Conservation (phyloP, 495 filamentous ascomycete genomes). For the Aspergillus nanangensis region DNA sequence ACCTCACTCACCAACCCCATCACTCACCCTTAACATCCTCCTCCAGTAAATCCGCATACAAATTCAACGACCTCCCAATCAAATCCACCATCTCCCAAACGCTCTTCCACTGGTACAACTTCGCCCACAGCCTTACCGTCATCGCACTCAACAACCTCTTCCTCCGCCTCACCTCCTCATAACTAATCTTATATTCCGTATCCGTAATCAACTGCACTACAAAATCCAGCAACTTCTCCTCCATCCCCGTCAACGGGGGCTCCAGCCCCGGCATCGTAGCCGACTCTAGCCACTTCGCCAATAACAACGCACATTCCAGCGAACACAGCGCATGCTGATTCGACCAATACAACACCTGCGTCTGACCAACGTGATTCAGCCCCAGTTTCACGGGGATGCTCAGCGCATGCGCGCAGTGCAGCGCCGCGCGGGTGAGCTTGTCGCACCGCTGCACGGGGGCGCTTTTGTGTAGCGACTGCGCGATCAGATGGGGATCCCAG, state of each 20-base stretch:
- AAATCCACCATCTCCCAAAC: too few species aligned
- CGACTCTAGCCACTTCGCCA: slow-evolving; percentile 51
- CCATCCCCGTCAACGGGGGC: slow-evolving; percentile 45
- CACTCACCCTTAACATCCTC: too few species aligned
- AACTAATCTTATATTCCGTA: slow-evolving; percentile 50
- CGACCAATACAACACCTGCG: slow-evolving; percentile 65
- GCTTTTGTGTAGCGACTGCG: slow-evolving; percentile 51
- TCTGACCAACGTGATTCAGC: slow-evolving; percentile 64
- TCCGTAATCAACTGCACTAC: slow-evolving; percentile 66
- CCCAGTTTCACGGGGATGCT: slow-evolving; percentile 64
- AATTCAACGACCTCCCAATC: too few species aligned
- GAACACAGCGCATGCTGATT: slow-evolving; percentile 68
- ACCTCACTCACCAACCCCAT: too few species aligned
- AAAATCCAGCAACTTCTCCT: slow-evolving; percentile 55
- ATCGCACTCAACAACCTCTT: too few species aligned
- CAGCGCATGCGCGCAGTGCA: slow-evolving; percentile 66
- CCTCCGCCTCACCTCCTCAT: too few species aligned
- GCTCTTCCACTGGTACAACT: too few species aligned
- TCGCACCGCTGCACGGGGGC: slow-evolving; percentile 54
- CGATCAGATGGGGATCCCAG: slow-evolving; percentile 56
- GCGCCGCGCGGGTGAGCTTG: slow-evolving; percentile 53
- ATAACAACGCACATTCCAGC: slow-evolving; percentile 64
- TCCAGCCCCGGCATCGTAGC: slow-evolving; percentile 29
- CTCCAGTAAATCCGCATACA: too few species aligned
- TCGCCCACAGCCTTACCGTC: too few species aligned